A percentile compares a stretch with the other conserved stretches of the same genome.
Conservation (phyloP, 352 stramenopile species). For the Hyaloperonospora brassicae region DNA sequence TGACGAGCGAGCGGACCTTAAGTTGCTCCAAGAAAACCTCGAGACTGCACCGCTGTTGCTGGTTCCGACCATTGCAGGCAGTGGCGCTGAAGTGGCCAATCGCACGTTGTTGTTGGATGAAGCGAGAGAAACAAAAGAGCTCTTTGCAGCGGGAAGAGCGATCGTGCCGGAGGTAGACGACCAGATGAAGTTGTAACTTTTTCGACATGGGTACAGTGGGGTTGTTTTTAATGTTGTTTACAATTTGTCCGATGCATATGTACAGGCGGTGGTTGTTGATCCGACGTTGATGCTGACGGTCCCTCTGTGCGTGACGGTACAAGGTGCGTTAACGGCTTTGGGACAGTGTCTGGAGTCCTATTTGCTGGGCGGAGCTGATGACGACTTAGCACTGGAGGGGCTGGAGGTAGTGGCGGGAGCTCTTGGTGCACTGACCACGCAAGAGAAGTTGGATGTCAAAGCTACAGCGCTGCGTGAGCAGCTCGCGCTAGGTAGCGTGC, state of each 20-base stretch:
- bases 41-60: conserved; percentile 38
- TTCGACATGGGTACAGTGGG: conserved; percentile 1
- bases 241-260: conserved; percentile 2
- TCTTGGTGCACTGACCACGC: conserved; percentile 43
- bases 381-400: conserved; percentile 47
- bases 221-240: conserved; percentile 7
- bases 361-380: conserved; percentile 39
- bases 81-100: conserved; percentile 46
- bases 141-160: conserved; percentile 27
- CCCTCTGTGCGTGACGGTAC: conserved; percentile 40
- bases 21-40: conserved; percentile 19
- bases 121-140: conserved; percentile 49
- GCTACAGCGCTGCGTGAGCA: conserved; percentile 40
- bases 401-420: conserved; percentile 45
- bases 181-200: too few species aligned
- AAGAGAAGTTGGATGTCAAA: conserved; percentile 63
- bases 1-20: conserved; percentile 6
- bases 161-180: conserved; percentile 41
- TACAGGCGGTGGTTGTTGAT: conserved; percentile 56
- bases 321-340: conserved; percentile 53
- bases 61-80: conserved; percentile 50
- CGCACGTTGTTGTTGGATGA: conserved; percentile 54
- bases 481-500: conserved; percentile 46
- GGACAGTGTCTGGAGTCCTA: conserved; percentile 74
- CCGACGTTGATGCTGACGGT: conserved; percentile 58